phyloP scores from a whole-genome alignment of 2,329 filamentous ascomycete genomes.

The Sporothrix variecibatus region DNA sequence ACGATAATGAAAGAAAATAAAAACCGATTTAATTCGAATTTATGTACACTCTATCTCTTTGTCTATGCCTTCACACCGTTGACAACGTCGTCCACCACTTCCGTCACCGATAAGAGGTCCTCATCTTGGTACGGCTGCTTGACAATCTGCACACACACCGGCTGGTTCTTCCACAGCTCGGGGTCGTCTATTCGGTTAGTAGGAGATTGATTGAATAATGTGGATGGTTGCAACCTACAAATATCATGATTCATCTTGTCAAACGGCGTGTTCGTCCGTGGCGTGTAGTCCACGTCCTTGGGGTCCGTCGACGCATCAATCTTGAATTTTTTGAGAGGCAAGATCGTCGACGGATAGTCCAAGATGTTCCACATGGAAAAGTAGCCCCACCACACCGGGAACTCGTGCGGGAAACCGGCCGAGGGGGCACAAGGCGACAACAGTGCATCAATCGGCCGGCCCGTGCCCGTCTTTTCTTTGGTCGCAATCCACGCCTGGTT shows the following conservation, averaged over 20 bases:
- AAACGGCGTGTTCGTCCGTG: conserved; percentile 16
- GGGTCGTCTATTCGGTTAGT: conserved; percentile 19
- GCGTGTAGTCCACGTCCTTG: conserved; percentile 9
- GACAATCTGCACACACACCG: conserved; percentile 23
- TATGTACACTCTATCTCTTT: background rate
- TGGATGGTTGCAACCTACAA: conserved; percentile 13
- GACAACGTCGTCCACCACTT: conserved; percentile 17
- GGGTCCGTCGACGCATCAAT: conserved; percentile 13
- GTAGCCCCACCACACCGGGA: conserved; percentile 27
- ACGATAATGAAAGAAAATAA: background rate
- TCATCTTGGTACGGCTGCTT: conserved; percentile 23
- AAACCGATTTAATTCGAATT: background rate
- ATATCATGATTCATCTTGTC: conserved; percentile 22
- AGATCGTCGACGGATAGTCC: conserved; percentile 27
- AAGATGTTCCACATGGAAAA: conserved; percentile 24
- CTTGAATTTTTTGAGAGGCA: conserved; percentile 15
- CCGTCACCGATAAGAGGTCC: conserved; percentile 20
- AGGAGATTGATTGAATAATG: background rate
- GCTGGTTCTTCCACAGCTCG: conserved; percentile 18
- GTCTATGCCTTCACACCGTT: background rate
- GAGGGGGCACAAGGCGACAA: conserved; percentile 51
- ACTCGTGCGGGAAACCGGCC: conserved; percentile 23
- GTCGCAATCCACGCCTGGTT: conserved; percentile 8
- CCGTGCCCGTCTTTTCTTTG: conserved; percentile 27
- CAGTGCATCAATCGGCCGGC: conserved; percentile 57